Base-by-base conservation (phyloP, 257 asterid species). In the Capsicum baccatum region DNA sequence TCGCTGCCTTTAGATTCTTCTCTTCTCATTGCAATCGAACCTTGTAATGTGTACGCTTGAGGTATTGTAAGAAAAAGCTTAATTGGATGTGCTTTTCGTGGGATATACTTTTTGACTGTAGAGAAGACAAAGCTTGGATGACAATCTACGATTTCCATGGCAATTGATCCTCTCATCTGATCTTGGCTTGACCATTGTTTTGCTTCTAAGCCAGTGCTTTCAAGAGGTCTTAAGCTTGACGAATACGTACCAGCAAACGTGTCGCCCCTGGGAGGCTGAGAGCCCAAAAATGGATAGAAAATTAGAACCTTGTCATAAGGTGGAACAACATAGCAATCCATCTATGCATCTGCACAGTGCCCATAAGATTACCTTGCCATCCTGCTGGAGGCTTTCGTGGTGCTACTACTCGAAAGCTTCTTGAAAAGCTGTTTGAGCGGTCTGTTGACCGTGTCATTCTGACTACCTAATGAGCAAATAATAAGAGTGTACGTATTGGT, bases 11-110 rank as follows among this genome's bases (percentile, higher is more conserved):
- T 6, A 37, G 52, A 35, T 50, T 6, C 7, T 19, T 35, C 42
- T 66, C 37, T 68, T 14, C 9, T 16, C 52, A 3, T 12, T 13
- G 62, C 80, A 50, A 8, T 50, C 19, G 11, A 50, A 74, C 14
- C 62, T 10, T 50, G 48, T 21, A 26, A 9, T 74, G 62, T 74
- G 58, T 74, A 74, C 3, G 52, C 76, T 37, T 37, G 52, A 26
- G 12, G 74, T 39, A 39, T 9, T 67, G 14, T 73, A 7, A 48
- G 39, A 71, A 47, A 71, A 44, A 44, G 6, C 33, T 39, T 71
- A 10, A 71, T n/a, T 47, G 37, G 63, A 81, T 60, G 84, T 83
- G 64, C 80, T 74, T 66, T 59, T 47, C 62, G 79, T 39, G 74
- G 13, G 44, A 60, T 11, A 67, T 33, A 14, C 35, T 35, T 26